Evolutionary conservation across 208 protist genomes (phyloP).

Genomic region (Sergeia podlipaevii): DNA sequence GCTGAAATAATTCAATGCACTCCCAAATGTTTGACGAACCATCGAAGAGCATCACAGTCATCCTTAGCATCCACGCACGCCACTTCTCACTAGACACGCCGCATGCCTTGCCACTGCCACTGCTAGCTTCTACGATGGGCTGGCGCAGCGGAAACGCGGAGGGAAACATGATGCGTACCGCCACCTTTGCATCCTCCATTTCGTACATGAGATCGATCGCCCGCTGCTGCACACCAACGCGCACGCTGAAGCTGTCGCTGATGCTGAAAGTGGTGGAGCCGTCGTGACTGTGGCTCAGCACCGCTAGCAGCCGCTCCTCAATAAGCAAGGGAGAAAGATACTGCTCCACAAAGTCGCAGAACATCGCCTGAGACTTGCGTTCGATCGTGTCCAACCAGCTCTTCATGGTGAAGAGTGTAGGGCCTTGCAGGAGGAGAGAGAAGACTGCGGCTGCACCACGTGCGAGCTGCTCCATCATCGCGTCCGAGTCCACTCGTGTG

Average conservation of each 20-base stretch:
- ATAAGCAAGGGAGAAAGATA: conserved; percentile 73
- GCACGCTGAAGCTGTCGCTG: conserved; percentile 59
- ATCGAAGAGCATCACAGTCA: conserved; percentile 85
- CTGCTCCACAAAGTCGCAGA: conserved; percentile 62
- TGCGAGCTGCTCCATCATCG: conserved; percentile 61
- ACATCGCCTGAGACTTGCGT: conserved; percentile 53
- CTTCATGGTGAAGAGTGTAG: conserved; percentile 53
- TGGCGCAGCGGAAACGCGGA: conserved; percentile 64
- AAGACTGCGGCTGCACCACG: conserved; percentile 76
- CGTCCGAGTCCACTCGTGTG: conserved; percentile 32
- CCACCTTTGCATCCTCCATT: conserved; percentile 77
- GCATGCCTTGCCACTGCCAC: conserved; percentile 48
- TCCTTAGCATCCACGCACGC: conserved; percentile 87
- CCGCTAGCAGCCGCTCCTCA: conserved; percentile 62
- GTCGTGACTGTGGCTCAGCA: conserved; percentile 65
- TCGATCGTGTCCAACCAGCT: conserved; percentile 84
- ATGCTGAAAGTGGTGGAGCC: conserved; percentile 55
- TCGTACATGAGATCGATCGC: conserved; percentile 70
- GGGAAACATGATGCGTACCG: conserved; percentile 70
- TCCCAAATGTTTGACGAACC: conserved; percentile 77
- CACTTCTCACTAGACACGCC: conserved; percentile 78
- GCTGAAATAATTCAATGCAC: conserved; percentile 82
- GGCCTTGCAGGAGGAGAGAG: conserved; percentile 53
- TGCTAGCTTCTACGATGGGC: conserved; percentile 50
- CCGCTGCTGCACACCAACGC: conserved; percentile 49